Percentiles rank a stretch among this genome's conserved stretches.
Conservation (phyloP, 2,329 filamentous ascomycete genomes). For the Didymella keratinophila region DNA sequence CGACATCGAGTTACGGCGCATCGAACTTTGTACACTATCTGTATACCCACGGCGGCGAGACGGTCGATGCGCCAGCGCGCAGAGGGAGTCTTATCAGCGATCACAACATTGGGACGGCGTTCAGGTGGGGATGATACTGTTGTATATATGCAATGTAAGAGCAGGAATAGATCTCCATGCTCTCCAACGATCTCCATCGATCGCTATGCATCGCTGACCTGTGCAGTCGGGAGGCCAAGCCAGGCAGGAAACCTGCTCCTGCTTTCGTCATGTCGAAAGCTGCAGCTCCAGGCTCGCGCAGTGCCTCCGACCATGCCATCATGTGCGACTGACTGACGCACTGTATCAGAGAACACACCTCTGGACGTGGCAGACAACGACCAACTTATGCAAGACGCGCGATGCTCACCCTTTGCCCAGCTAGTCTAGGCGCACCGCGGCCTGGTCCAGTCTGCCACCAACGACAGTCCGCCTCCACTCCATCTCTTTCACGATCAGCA, state of each 20-base stretch:
- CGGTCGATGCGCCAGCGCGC: conserved; percentile 23
- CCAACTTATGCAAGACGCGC: conserved; percentile 5
- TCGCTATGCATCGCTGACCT: conserved; percentile 10
- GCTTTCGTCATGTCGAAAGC: conserved; percentile 1
- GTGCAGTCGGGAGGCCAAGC: neutral
- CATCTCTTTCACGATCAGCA: conserved; percentile 4
- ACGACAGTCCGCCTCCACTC: neutral
- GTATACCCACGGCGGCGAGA: conserved; percentile 30
- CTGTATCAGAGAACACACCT: conserved; percentile 1
- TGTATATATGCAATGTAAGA: conserved; percentile 27
- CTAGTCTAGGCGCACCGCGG: neutral
- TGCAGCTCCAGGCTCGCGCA: conserved; percentile 2
- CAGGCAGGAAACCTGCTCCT: conserved; percentile 5
- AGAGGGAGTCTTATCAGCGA: conserved; percentile 30
- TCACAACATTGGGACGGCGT: conserved; percentile 31
- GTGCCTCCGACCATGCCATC: conserved; percentile 10
- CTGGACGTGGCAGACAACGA: neutral
- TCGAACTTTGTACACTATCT: conserved; percentile 37
- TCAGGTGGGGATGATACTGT: conserved; percentile 20
- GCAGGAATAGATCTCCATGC: conserved; percentile 11
- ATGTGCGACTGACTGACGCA: conserved; percentile 10
- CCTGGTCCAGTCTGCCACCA: conserved; percentile 2
- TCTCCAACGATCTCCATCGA: conserved; percentile 4
- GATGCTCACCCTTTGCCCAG: neutral
- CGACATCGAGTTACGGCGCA: neutral